Conservation (phyloP, 2,329 filamentous ascomycete species). For the Penicillium sp. region DNA sequence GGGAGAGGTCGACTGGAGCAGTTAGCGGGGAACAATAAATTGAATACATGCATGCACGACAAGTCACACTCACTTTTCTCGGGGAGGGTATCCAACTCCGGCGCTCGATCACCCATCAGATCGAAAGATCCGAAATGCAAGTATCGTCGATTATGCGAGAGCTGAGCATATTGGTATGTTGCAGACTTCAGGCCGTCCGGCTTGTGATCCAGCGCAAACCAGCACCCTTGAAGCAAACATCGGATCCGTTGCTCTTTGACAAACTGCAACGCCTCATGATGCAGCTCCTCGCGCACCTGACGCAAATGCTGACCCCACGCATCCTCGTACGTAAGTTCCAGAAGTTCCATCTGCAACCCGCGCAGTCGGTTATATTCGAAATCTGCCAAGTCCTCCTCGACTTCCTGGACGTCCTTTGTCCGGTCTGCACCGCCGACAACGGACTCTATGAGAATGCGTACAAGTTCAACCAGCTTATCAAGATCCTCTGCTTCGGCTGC, state of each 20-base stretch:
- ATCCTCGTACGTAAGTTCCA: conserved; percentile 89
- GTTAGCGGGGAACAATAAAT: conserved; percentile 8
- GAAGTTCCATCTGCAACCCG: conserved; percentile 87
- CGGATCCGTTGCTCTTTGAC: conserved; percentile 95
- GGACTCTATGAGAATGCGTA: conserved; percentile 86
- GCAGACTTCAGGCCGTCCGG: conserved; percentile 51
- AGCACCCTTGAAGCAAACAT: conserved; percentile 82
- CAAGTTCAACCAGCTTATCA: conserved; percentile 86
- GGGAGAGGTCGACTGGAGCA: conserved; percentile 71
- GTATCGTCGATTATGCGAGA: conserved; percentile 88
- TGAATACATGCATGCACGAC: not conserved
- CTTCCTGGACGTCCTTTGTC: conserved; percentile 79
- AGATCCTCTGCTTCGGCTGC: conserved; percentile 85
- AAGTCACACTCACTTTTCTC: conserved; percentile 63
- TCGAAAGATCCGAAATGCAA: conserved; percentile 89
- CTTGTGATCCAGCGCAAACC: conserved; percentile 68
- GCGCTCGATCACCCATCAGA: conserved; percentile 62
- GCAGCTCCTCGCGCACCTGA: conserved; percentile 87
- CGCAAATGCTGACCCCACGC: conserved; percentile 88
- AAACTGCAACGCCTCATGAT: conserved; percentile 89
- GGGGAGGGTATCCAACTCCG: conserved; percentile 69
- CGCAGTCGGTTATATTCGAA: conserved; percentile 78
- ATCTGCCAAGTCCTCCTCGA: conserved; percentile 85
- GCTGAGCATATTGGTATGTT: conserved; percentile 78
- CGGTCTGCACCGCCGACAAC: conserved; percentile 80